phyloP scores from a whole-genome alignment of 2,329 filamentous ascomycete genomes.

The Aspergillus oerlinghausenensis region DNA sequence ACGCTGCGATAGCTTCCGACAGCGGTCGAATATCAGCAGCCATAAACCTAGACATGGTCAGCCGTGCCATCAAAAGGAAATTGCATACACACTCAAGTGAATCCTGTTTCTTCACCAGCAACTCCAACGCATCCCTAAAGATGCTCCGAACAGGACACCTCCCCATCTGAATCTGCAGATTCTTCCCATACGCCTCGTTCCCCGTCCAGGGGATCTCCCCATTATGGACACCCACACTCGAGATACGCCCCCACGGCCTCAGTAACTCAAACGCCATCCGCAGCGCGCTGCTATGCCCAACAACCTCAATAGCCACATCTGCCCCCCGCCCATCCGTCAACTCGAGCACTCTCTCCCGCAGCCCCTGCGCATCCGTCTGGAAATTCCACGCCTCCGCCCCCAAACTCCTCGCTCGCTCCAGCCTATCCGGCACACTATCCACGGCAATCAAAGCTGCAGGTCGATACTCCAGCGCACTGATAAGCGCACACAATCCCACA shows the following conservation, averaged over 20 bases:
- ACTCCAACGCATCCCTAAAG: conserved; percentile 58
- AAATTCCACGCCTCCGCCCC: conserved; percentile 82
- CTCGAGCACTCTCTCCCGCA: conserved; percentile 57
- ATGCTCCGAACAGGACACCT: conserved; percentile 63
- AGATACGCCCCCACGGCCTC: conserved; percentile 66
- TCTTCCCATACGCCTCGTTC: conserved; percentile 61
- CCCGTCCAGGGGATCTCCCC: conserved; percentile 63
- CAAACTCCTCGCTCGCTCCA: conserved; percentile 65
- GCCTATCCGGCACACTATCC: conserved; percentile 67
- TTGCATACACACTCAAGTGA: conserved; percentile 54
- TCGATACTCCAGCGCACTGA: conserved; percentile 65
- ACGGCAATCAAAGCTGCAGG: conserved; percentile 72
- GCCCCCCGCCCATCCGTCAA: conserved; percentile 74
- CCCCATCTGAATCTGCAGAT: conserved; percentile 68
- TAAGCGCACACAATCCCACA: conserved; percentile 23
- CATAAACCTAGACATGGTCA: conserved; percentile 57
- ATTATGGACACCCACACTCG: conserved; percentile 71
- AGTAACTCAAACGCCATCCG: conserved; percentile 67
- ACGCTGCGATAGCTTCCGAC: conserved; percentile 55
- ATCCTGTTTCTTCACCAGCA: conserved; percentile 62
- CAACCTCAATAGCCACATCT: conserved; percentile 75
- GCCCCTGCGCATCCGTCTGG: conserved; percentile 56
- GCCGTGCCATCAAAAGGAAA: conserved; percentile 2
- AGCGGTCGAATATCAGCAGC: conserved; percentile 67
- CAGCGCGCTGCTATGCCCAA: conserved; percentile 63